Conservation (phyloP, 495 filamentous ascomycete genomes). For the Friedmanniomyces endolithicus region DNA sequence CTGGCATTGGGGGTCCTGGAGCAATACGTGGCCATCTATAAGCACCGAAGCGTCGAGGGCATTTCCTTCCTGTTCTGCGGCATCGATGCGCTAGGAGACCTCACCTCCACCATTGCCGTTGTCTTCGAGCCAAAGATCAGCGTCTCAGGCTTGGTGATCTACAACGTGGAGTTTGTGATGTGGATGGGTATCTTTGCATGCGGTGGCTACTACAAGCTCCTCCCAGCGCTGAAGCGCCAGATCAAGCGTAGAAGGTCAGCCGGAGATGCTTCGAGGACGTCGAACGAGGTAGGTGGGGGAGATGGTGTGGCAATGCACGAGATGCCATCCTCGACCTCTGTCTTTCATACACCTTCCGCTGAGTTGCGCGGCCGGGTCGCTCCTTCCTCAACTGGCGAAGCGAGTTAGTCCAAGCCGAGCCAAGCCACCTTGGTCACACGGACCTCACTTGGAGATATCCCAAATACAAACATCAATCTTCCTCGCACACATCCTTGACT, state of each 20-base stretch:
- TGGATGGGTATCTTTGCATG: conserved; percentile 53
- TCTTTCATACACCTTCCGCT: conserved; percentile 39
- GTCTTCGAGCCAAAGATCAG: conserved; percentile 45
- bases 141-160: conserved; percentile 48
- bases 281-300: not conserved
- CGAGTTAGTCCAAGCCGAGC: not conserved
- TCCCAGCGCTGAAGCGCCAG: conserved; percentile 37
- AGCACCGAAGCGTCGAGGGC: conserved; percentile 46
- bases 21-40: conserved; percentile 50
- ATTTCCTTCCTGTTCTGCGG: conserved; percentile 55
- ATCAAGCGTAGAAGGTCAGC: not conserved
- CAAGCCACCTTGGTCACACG: not conserved
- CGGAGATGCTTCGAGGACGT: not conserved
- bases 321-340: conserved; percentile 38
- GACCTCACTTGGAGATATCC: not conserved
- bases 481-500: too few relatives aligned
- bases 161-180: conserved; percentile 46
- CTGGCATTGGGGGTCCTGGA: conserved; percentile 42
- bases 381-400: not conserved
- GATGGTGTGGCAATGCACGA: conserved; percentile 33
- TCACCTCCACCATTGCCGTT: conserved; percentile 49
- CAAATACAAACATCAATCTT: not conserved
- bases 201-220: conserved; percentile 45
- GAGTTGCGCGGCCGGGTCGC: conserved; percentile 25
- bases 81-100: conserved; percentile 51